These are phyloP conservation scores for Colletotrichum sp. DNA, from an alignment of 2,329 filamentous ascomycete genomes.

Conservation along the genomic window DNA sequence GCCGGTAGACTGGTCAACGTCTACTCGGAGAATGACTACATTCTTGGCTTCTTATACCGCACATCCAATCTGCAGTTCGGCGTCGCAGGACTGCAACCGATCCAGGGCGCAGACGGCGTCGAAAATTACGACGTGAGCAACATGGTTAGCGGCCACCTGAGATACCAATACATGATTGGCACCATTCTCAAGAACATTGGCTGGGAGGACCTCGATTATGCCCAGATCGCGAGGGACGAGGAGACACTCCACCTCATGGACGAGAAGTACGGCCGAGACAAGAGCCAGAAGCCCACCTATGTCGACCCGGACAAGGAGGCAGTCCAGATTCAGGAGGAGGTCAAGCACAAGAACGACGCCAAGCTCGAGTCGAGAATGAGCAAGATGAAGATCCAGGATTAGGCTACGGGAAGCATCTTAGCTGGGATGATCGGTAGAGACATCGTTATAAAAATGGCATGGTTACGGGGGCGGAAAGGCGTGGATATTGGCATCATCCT, in stretches of 20 bases:
- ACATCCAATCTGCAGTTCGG: conserved; percentile 83
- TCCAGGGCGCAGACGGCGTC: conserved; percentile 68
- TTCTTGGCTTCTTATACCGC: conserved; percentile 87
- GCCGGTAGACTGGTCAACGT: conserved; percentile 88
- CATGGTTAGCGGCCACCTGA: conserved; percentile 70
- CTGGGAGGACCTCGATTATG: conserved; percentile 68
- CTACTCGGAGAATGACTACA: conserved; percentile 85
- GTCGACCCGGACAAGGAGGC: conserved; percentile 21
- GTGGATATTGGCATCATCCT: background rate
- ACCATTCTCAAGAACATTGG: conserved; percentile 70
- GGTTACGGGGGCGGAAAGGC: background rate
- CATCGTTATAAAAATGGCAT: conserved; percentile 1
- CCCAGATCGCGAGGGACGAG: conserved; percentile 36
- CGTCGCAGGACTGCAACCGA: conserved; percentile 80
- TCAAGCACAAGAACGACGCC: conserved; percentile 28
- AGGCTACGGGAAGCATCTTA: conserved; percentile 21
- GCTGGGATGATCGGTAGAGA: conserved; percentile 13
- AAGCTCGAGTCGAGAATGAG: conserved; percentile 30
- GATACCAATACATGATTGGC: conserved; percentile 72
- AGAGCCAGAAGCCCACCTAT: conserved; percentile 21
- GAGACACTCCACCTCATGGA: conserved; percentile 32
- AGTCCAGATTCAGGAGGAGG: conserved; percentile 21
- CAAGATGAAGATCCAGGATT: conserved; percentile 25
- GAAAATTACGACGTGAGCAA: conserved; percentile 74
- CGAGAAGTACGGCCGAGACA: conserved; percentile 43